These are phyloP conservation scores for Hemisphaericaspora xylanilytica DNA, from an alignment of 1,139 yeast species.

Conservation along the genomic window DNA sequence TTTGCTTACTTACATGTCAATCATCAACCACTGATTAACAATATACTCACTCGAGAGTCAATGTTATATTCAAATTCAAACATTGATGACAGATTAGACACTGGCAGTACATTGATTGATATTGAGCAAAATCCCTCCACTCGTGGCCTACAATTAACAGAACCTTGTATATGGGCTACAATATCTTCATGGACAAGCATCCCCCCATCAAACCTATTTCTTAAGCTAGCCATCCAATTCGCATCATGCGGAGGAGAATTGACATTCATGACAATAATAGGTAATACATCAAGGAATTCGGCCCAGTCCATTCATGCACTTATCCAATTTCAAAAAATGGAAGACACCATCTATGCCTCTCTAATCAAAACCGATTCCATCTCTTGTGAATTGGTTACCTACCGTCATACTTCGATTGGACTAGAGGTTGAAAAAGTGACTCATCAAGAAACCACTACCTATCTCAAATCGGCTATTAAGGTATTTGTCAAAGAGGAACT, in stretches of 20 bases:
- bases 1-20: too few relatives aligned
- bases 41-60: too few relatives aligned
- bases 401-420: background rate
- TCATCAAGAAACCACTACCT: background rate
- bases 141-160: too few relatives aligned
- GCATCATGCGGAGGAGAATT: background rate
- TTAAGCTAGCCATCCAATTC: background rate
- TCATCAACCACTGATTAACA: too few relatives aligned
- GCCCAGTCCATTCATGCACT: background rate
- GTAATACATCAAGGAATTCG: background rate
- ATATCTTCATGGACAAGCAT: background rate
- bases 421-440: background rate
- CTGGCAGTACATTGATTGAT: too few relatives aligned
- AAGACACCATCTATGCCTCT: background rate
- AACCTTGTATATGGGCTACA: background rate
- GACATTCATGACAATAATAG: background rate
- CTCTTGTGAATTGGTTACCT: background rate
- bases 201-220: background rate
- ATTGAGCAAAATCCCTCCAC: too few relatives aligned
- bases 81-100: too few relatives aligned
- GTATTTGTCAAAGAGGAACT: background rate
- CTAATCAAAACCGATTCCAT: background rate
- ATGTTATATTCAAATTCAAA: too few relatives aligned
- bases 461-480: background rate
- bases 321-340: background rate